Conservation (phyloP, 2,329 filamentous ascomycete genomes). For the Knoxdaviesia proteae region DNA sequence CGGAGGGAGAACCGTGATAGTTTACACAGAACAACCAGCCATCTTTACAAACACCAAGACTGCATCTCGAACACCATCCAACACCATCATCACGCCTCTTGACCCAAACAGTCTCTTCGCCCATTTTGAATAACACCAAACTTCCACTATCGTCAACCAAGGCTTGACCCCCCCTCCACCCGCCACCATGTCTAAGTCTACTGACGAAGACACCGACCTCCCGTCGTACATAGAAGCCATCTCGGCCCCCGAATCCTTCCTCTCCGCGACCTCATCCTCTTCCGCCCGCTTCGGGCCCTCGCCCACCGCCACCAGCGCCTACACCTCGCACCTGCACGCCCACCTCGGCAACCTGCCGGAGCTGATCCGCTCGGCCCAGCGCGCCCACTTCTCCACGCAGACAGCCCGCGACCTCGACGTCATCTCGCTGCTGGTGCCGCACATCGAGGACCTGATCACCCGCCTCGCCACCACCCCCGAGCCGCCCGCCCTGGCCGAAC, state of each 20-base stretch:
- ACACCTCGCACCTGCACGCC: slow-evolving; percentile 12
- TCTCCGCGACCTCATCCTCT: neutral
- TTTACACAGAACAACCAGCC: too few species aligned
- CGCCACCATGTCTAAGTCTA: slow-evolving; percentile 5
- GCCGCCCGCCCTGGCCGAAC: slow-evolving; percentile 16
- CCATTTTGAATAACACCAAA: neutral
- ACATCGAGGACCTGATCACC: slow-evolving; percentile 19
- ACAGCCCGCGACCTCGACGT: slow-evolving; percentile 17
- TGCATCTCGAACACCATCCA: too few species aligned
- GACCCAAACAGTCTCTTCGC: neutral
- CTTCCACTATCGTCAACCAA: neutral
- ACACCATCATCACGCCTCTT: too few species aligned
- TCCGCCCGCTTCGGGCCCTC: neutral
- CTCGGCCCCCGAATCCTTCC: slow-evolving; percentile 1
- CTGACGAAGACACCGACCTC: slow-evolving; percentile 1
- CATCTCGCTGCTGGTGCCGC: slow-evolving; percentile 18
- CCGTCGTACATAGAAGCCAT: slow-evolving; percentile 8
- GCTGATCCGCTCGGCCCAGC: slow-evolving; percentile 15
- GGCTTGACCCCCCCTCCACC: neutral
- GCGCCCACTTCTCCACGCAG: slow-evolving; percentile 13
- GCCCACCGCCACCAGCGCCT: slow-evolving; percentile 1
- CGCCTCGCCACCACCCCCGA: slow-evolving; percentile 14
- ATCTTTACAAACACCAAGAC: too few species aligned
- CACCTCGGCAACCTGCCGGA: slow-evolving; percentile 16
- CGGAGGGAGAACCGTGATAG: too few species aligned